Conservation (phyloP, 495 filamentous ascomycete genomes). For the Daldinia loculata region DNA sequence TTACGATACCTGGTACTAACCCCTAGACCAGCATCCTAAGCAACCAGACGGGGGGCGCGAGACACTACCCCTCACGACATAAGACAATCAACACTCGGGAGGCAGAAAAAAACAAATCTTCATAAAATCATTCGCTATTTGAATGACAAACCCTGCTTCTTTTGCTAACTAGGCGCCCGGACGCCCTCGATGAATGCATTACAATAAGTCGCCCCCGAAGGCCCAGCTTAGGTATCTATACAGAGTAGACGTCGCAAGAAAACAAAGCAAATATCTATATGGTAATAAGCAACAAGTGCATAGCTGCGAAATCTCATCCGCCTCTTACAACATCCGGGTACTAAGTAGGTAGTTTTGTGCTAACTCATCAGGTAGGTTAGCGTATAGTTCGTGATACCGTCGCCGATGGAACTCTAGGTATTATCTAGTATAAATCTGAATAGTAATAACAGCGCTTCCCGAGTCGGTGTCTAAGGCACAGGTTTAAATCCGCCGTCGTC, state of each 20-base stretch:
- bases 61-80: neutral
- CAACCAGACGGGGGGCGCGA: neutral
- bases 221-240: slow-evolving; percentile 26
- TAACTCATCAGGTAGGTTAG: slow-evolving; percentile 1
- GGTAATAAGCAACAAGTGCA: neutral
- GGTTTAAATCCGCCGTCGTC: slow-evolving; percentile 37
- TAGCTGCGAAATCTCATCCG: neutral
- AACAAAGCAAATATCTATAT: slow-evolving; percentile 3
- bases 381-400: slow-evolving; percentile 19
- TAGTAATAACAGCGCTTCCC: neutral
- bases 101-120: neutral
- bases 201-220: slow-evolving; percentile 24
- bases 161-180: slow-evolving; percentile 26
- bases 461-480: slow-evolving; percentile 10
- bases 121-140: slow-evolving; percentile 19
- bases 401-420: slow-evolving; percentile 20
- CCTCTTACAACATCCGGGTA: neutral
- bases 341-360: neutral
- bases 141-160: slow-evolving; percentile 11
- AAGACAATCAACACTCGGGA: neutral
- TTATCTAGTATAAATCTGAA: slow-evolving; percentile 6
- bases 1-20: too few relatives aligned
- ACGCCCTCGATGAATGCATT: slow-evolving; percentile 29
- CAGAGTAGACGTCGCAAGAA: slow-evolving; percentile 12
- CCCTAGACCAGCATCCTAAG: too few relatives aligned